Base-by-base conservation (phyloP, 176 grass and related monocot species). In the Chloris gayana region DNA sequence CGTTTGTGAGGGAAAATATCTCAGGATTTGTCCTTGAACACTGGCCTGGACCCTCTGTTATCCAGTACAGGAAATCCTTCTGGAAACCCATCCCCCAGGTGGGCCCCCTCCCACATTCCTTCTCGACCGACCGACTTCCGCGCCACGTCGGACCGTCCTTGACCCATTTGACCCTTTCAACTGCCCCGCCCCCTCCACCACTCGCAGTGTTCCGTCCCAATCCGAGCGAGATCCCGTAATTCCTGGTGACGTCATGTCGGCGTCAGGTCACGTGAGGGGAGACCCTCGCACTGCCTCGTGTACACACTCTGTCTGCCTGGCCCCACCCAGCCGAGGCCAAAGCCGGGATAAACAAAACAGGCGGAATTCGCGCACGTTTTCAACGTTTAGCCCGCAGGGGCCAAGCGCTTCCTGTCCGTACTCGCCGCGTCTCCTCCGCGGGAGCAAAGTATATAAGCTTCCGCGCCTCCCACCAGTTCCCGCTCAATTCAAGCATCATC, bases 401-500 rank as follows among this genome's bases (percentile, higher is more conserved):
- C 35, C 24, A 61, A 9, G 67, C 15, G 24, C 72, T 49, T 17
- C 38, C 4, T 67, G 19, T 57, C 56, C 14, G 14, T 22, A 47
- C 12, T 70, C 82, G 19, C 78, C 79, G 88, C 73, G 88, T 82
- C 1, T 0, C 0, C 14, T 73, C 0, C 83, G 88, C 2, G 88
- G 72, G 10, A 22, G 14, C 60, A 14, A 12, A 68, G 37, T 86
- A 82, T 89, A 86, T 68, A 89, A 86, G 17, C 49, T 38, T 32
- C n/a, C 18, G 0, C 2, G 15, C 0, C 18, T 0, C 37, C 59
- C 87, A 22, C 18, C 30, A 56, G 29, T 86, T 89, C 68, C 83
- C 79, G 88, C 88, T 73, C 83, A 78, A 67, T 85, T 78, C 87
- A 68, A 85, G 41, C 64, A 67, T 14, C 58, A 58, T 5, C 46